Evolutionary conservation across 805 yeast species (phyloP).

Genomic region (Saturnispora kantuleensis): DNA sequence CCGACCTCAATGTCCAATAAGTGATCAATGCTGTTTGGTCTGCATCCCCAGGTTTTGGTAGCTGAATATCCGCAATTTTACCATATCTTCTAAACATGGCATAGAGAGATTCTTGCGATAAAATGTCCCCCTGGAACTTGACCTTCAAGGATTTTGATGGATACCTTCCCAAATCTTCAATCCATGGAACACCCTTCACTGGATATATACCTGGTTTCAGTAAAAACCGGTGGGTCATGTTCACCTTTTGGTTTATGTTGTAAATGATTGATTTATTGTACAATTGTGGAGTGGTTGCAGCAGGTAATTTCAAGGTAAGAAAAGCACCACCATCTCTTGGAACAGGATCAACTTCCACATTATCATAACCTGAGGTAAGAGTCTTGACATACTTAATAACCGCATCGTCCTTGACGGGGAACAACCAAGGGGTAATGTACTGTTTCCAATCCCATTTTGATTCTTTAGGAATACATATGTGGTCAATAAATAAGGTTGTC

Average conservation of each 20-base stretch:
- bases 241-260: conserved; percentile 10
- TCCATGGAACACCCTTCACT: conserved; percentile 92
- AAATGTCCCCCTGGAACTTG: conserved; percentile 63
- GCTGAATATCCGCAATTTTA: conserved; percentile 60
- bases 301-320: conserved; percentile 63
- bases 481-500: conserved; percentile 47
- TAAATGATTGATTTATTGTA: conserved; percentile 14
- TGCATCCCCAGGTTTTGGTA: conserved; percentile 39
- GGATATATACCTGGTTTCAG: conserved; percentile 49
- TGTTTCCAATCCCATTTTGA: conserved; percentile 38
- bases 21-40: conserved; percentile 44
- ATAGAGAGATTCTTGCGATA: conserved; percentile 72
- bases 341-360: conserved; percentile 54
- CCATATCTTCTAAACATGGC: conserved; percentile 84
- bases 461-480: conserved; percentile 34
- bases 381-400: conserved; percentile 22
- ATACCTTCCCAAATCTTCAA: conserved; percentile 77
- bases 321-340: conserved; percentile 90
- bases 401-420: conserved; percentile 31
- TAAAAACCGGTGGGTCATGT: conserved; percentile 23
- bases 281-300: conserved; percentile 20
- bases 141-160: conserved; percentile 59
- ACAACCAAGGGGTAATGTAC: conserved; percentile 31
- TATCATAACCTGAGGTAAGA: conserved; percentile 29
- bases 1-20: conserved; percentile 51